A percentile compares a stretch with the other conserved stretches of the same genome.
Conservation (phyloP, 2,329 filamentous ascomycete species). For the Phaeoacremonium minimum region DNA sequence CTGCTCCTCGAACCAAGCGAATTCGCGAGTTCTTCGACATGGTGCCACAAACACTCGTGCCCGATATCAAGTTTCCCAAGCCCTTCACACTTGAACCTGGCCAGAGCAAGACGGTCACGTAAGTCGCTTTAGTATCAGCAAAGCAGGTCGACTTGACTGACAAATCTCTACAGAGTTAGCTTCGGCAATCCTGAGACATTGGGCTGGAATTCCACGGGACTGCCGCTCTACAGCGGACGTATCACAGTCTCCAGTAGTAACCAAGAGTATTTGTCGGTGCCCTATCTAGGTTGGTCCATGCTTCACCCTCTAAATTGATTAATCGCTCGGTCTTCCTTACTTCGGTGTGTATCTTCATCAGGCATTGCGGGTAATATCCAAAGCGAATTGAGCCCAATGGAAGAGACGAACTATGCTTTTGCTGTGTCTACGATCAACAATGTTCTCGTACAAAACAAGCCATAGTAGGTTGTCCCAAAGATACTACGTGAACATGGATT, state of each 20-base stretch:
- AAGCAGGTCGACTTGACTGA: too few species aligned
- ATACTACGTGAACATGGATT: too few species aligned
- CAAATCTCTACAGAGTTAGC: constrained; percentile 11
- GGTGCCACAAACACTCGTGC: constrained; percentile 8
- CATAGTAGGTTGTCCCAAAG: too few species aligned
- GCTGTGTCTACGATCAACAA: too few species aligned
- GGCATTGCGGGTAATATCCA: too few species aligned
- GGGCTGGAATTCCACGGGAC: constrained; percentile 17
- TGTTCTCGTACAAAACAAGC: too few species aligned
- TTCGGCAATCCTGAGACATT: constrained; percentile 15
- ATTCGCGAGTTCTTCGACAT: constrained; percentile 12
- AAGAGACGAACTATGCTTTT: constrained; percentile 11
- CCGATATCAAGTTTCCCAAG: constrained; percentile 9
- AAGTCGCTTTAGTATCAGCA: constrained; percentile 1
- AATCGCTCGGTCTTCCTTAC: too few species aligned
- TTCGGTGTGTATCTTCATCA: too few species aligned
- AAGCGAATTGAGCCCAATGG: constrained; percentile 8
- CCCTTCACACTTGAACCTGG: constrained; percentile 17
- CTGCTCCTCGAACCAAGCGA: constrained; percentile 4
- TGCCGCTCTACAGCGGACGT: constrained; percentile 28
- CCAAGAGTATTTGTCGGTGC: constrained; percentile 24
- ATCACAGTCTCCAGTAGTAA: constrained; percentile 22
- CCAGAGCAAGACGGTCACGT: constrained; percentile 14
- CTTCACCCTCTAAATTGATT: too few species aligned
- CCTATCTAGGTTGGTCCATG: constrained; percentile 24